phyloP scores from a whole-genome alignment of 179 eudicot genomes.

The Silene coronaria region DNA sequence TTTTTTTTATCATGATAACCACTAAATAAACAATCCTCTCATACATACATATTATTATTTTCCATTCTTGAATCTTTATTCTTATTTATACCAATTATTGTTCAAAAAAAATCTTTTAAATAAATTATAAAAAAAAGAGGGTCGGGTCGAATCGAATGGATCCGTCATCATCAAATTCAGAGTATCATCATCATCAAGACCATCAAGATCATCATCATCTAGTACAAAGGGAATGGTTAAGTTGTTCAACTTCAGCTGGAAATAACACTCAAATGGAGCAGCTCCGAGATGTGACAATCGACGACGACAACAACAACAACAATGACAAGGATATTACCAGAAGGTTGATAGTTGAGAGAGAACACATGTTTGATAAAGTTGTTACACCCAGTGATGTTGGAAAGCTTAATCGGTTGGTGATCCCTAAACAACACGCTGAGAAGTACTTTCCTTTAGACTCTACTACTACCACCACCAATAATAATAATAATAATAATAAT shows the following conservation, averaged over 20 bases:
- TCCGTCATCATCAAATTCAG: constrained; percentile 1
- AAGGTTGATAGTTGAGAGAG: constrained; percentile 22
- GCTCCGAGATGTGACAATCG: constrained; percentile 6
- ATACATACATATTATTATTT: not conserved
- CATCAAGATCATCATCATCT: not conserved
- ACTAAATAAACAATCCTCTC: not conserved
- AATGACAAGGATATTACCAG: not conserved
- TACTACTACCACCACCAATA: constrained; percentile 23
- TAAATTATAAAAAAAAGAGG: no score
- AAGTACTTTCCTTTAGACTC: constrained; percentile 80
- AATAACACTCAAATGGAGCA: not conserved
- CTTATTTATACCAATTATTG: not conserved
- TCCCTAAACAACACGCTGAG: constrained; percentile 87
- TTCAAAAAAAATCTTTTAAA: not conserved
- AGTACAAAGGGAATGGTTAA: constrained; percentile 8
- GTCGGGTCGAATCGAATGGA: no score
- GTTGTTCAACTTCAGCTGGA: constrained; percentile 2
- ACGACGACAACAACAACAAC: not conserved
- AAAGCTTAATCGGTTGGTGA: constrained; percentile 73
- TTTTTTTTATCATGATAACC: constrained; percentile 6
- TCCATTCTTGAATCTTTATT: constrained; percentile 1
- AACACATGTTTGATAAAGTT: constrained; percentile 71
- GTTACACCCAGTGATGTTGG: constrained; percentile 94
- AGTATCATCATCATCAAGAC: not conserved
- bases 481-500: not conserved